Evolutionary conservation across 2,329 filamentous ascomycete species (phyloP), one percentile per base, ranked within the genome.

Genomic region (Rosellinia necatrix): DNA sequence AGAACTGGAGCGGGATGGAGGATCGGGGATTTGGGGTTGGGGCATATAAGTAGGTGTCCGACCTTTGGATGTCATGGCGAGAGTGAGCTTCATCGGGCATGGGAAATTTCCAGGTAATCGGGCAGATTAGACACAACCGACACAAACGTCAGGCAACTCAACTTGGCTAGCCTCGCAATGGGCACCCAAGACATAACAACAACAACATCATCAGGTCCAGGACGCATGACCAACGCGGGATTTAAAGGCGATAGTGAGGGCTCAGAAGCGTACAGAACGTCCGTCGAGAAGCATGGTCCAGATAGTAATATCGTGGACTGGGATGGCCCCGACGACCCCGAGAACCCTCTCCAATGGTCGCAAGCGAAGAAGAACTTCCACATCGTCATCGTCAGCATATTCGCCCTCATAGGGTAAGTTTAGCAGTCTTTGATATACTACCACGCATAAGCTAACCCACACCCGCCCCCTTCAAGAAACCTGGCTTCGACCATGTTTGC

Each of bases 401-500:
- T 57, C 4, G 41, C 44, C 35, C 49, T 59, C 4, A 19, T 37
- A 6, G 44, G 44, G 57, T 57, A 47, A 50, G 57, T 50, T 34
- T 34, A 5, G 13, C 15, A 13, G 10, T 10, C 22, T 17, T 22
- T 15, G 9, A 10, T n/a, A 21, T 19, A 5, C 2, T 5, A 15
- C 9, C 3, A 8, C 17, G 6, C 6, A 22, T 4, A 10, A 30
- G 22, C 41, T 47, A 38, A 51, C 15, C n/a, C n/a, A n/a, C n/a
- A 27, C 8, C 4, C 3, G 15, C 19, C 25, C 21, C 19, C 30
- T 22, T 27, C 29, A 24, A 59, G 56, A 12, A 59, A 56, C 37
- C 25, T 59, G 19, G 57, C 57, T 24, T 32, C 53, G 8, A 59
- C 57, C 1, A 59, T 59, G 49, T 57, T 59, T 21, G 57, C 57